Percentiles rank a stretch among this genome's conserved stretches.
Evolutionary conservation across 345 rosid species (phyloP).

Genomic region (Moricandia moricandioides): DNA sequence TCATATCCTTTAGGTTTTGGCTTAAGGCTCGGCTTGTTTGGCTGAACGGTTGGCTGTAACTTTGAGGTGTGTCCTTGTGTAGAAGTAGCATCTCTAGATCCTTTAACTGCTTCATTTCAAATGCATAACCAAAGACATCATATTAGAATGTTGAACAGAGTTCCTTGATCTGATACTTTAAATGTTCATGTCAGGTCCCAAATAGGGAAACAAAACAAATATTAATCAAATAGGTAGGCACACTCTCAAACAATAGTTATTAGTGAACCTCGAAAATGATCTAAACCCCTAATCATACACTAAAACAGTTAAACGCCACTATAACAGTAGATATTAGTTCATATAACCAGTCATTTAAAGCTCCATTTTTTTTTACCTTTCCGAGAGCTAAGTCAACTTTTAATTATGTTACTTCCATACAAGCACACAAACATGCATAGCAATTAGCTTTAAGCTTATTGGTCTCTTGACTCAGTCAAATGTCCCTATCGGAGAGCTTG

Average conservation of each 20-base stretch:
- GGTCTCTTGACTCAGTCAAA: slow-evolving; percentile 27
- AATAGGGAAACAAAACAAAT: background rate
- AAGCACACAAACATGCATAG: slow-evolving; percentile 16
- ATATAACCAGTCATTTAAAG: background rate
- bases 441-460: slow-evolving; percentile 21
- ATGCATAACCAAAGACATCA: background rate
- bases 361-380: background rate
- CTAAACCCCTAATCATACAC: background rate
- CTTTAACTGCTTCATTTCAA: slow-evolving; percentile 60
- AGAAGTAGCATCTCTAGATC: slow-evolving; percentile 88
- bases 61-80: slow-evolving; percentile 77
- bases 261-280: background rate
- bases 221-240: background rate
- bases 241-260: background rate
- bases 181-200: background rate
- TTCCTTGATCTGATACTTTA: background rate
- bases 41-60: slow-evolving; percentile 86
- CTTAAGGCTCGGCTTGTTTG: slow-evolving; percentile 93
- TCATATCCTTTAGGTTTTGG: slow-evolving; percentile 72
- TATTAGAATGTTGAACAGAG: slow-evolving; percentile 15
- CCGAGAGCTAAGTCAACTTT: background rate
- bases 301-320: background rate
- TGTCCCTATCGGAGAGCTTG: slow-evolving; percentile 20
- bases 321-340: background rate
- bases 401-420: background rate